Conservation (phyloP, 2,329 filamentous ascomycete genomes). For the Colletotrichum eleusines region DNA sequence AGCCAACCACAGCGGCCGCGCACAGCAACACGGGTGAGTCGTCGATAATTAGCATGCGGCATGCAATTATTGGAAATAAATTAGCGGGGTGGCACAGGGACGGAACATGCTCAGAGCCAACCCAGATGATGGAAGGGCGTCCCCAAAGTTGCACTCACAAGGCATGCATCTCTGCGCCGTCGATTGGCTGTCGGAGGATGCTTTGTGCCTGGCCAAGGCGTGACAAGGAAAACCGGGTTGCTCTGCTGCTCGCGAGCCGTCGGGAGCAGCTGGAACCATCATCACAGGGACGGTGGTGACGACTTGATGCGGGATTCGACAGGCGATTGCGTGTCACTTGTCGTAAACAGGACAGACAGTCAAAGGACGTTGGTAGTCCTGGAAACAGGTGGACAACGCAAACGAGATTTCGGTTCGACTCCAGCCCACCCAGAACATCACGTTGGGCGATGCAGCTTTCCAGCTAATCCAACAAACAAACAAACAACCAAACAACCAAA, state of each 20-base stretch:
- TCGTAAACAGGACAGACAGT: neutral
- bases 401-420: neutral
- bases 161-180: neutral
- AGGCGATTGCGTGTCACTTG: neutral
- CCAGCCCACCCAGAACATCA: neutral
- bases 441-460: neutral
- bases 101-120: slow-evolving; percentile 1
- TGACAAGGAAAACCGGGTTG: neutral
- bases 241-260: neutral
- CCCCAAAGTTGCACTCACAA: slow-evolving; percentile 12
- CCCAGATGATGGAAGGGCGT: neutral
- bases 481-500: neutral
- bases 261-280: neutral
- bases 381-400: neutral
- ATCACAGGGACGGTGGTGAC: neutral
- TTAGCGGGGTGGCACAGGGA: slow-evolving; percentile 14
- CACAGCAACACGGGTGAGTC: slow-evolving; percentile 8
- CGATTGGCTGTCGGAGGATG: slow-evolving; percentile 4
- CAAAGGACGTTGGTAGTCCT: neutral
- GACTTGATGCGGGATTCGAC: slow-evolving; percentile 1
- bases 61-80: slow-evolving; percentile 15
- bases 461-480: neutral
- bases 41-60: slow-evolving; percentile 34
- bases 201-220: slow-evolving; percentile 7
- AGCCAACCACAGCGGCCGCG: slow-evolving; percentile 19